Percentiles rank a stretch among this genome's conserved stretches.
These are phyloP conservation scores for Rhynchosporium graminicola DNA, from an alignment of 2,329 filamentous ascomycete species.

Conservation along the genomic window DNA sequence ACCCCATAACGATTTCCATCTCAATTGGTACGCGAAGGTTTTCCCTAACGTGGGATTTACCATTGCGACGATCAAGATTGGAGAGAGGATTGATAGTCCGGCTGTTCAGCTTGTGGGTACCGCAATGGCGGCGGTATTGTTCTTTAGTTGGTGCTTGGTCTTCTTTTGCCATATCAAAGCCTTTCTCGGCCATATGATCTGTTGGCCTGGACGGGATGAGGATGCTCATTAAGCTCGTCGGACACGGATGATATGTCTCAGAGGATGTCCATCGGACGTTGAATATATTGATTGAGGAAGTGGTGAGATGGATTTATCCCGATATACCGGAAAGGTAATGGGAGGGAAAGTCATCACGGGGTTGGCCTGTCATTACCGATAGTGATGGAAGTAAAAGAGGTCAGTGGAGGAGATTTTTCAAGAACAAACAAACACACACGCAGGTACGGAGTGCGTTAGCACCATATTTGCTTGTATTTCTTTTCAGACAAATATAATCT, in stretches of 20 bases:
- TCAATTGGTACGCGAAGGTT: slow-evolving; percentile 65
- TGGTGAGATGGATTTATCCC: not conserved
- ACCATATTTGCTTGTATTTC: not conserved
- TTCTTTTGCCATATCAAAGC: slow-evolving; percentile 36
- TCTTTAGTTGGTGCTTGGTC: slow-evolving; percentile 42
- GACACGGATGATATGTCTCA: not conserved
- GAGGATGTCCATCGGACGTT: not conserved
- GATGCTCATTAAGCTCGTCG: slow-evolving; percentile 32
- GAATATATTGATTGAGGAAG: not conserved
- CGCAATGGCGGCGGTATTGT: slow-evolving; percentile 49
- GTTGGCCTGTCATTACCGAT: slow-evolving; percentile 9
- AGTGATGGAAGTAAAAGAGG: not conserved
- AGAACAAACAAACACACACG: not conserved
- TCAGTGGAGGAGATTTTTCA: not conserved
- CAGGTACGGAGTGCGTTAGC: slow-evolving; percentile 6
- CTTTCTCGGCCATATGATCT: slow-evolving; percentile 35
- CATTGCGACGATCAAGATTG: slow-evolving; percentile 56
- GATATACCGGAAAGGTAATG: too few relatives aligned
- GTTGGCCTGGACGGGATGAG: slow-evolving; percentile 41
- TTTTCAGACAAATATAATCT: not conserved
- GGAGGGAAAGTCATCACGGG: not conserved
- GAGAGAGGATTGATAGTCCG: slow-evolving; percentile 48
- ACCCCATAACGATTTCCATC: slow-evolving; percentile 54
- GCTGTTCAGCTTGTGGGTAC: slow-evolving; percentile 44
- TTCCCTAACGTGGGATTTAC: slow-evolving; percentile 63